phyloP scores from a whole-genome alignment of 768 basidiomycete genomes.

The Suillus alpinus region DNA sequence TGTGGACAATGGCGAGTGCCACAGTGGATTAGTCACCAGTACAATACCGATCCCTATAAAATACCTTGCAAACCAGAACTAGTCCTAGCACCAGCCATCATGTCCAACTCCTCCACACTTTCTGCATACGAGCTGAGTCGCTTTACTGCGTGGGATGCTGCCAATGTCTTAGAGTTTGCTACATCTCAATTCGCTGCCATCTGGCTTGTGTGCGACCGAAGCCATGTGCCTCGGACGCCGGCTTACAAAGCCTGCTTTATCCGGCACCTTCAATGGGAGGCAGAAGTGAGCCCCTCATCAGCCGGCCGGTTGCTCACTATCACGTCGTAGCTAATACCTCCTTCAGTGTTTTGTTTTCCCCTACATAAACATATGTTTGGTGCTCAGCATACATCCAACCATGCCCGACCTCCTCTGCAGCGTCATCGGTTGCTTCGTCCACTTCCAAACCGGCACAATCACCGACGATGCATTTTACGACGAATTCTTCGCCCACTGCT shows the following conservation, averaged over 20 bases:
- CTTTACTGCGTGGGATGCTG: too few relatives aligned
- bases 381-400: not conserved
- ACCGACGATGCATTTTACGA: not conserved
- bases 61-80: too few relatives aligned
- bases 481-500: not conserved
- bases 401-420: too few relatives aligned
- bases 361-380: not conserved
- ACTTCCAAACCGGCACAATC: fast-evolving
- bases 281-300: not conserved
- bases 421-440: too few relatives aligned
- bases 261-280: not conserved
- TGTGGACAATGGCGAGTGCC: too few relatives aligned
- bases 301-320: not conserved
- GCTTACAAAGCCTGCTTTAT: not conserved
- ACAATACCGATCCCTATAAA: too few relatives aligned
- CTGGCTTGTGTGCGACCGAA: not conserved
- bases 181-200: too few relatives aligned
- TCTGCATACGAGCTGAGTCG: too few relatives aligned
- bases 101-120: too few relatives aligned
- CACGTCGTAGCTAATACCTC: not conserved
- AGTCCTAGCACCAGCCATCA: too few relatives aligned
- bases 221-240: not conserved
- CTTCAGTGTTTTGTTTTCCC: not conserved
- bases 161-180: too few relatives aligned
- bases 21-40: too few relatives aligned